Conservation (phyloP, 805 yeast genomes). For the Sugiyamaella floridensis region DNA sequence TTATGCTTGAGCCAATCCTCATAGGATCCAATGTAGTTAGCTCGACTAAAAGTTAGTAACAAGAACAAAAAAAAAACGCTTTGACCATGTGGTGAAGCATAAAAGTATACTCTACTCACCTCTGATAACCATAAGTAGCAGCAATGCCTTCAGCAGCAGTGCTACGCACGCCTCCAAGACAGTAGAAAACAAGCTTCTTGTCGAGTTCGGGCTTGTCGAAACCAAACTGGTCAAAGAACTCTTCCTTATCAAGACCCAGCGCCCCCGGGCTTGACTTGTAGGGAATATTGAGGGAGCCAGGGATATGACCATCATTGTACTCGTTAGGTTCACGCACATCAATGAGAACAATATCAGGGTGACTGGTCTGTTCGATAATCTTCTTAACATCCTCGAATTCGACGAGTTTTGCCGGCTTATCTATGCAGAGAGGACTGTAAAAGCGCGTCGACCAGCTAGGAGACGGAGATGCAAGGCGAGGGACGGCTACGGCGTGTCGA, state of each 20-base stretch:
- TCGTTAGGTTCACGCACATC: slow-evolving; percentile 94
- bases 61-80: no score
- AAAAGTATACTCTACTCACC: slow-evolving; percentile 26
- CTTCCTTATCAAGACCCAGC: slow-evolving; percentile 67
- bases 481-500: background rate
- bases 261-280: slow-evolving; percentile 91
- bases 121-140: slow-evolving; percentile 75
- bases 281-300: slow-evolving; percentile 81
- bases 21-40: slow-evolving; percentile 81
- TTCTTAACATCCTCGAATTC: slow-evolving; percentile 47
- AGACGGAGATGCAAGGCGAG: background rate
- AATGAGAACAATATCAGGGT: slow-evolving; percentile 51
- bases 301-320: slow-evolving; percentile 65
- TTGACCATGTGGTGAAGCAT: background rate
- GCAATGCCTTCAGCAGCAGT: slow-evolving; percentile 90
- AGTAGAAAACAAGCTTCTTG: slow-evolving; percentile 77
- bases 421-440: slow-evolving; percentile 25
- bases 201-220: slow-evolving; percentile 67
- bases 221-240: slow-evolving; percentile 74
- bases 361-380: slow-evolving; percentile 38
- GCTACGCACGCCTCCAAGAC: slow-evolving; percentile 89
- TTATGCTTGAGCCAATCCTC: slow-evolving; percentile 67
- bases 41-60: slow-evolving; percentile 38
- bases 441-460: slow-evolving; percentile 8
- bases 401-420: slow-evolving; percentile 44